Percentiles rank a stretch among this genome's conserved stretches.
Evolutionary conservation across 2,329 filamentous ascomycete genomes (phyloP).

Genomic region (Phialophora macrospora): DNA sequence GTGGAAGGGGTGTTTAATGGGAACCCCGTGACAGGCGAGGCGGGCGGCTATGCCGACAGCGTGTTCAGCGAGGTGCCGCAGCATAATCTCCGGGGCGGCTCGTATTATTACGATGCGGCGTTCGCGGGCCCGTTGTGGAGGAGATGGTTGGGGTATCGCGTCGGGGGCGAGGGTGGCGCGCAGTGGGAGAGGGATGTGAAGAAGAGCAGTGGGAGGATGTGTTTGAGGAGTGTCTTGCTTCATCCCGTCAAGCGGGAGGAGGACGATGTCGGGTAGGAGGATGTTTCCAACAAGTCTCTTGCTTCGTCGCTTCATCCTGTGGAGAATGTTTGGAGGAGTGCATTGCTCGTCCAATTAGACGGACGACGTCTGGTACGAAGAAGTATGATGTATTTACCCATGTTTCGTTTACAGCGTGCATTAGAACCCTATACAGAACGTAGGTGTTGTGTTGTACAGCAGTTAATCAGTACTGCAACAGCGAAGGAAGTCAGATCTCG

Average conservation of each 20-base stretch:
- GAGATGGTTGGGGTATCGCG: not conserved
- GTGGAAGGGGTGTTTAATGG: not conserved
- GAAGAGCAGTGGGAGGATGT: not conserved
- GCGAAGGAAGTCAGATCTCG: not conserved
- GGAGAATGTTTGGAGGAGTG: too few relatives aligned
- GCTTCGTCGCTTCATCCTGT: not conserved
- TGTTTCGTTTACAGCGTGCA: not conserved
- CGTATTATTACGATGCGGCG: conserved; percentile 1
- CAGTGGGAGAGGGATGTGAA: not conserved
- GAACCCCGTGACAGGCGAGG: not conserved
- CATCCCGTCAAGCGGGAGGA: conserved; percentile 6
- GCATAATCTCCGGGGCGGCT: conserved; percentile 1
- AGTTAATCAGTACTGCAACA: not conserved
- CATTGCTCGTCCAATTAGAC: too few relatives aligned
- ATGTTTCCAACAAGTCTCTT: not conserved
- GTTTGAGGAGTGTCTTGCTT: not conserved
- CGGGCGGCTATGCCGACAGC: not conserved
- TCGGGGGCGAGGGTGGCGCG: not conserved
- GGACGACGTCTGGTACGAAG: not conserved
- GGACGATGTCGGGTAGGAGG: not conserved
- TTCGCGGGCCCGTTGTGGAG: conserved; percentile 1
- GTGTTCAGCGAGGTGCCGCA: conserved; percentile 6
- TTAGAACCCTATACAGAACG: not conserved
- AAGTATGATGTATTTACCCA: not conserved
- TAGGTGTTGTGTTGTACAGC: not conserved